phyloP scores from a whole-genome alignment of 345 rosid genomes.

The Populus nigra region DNA sequence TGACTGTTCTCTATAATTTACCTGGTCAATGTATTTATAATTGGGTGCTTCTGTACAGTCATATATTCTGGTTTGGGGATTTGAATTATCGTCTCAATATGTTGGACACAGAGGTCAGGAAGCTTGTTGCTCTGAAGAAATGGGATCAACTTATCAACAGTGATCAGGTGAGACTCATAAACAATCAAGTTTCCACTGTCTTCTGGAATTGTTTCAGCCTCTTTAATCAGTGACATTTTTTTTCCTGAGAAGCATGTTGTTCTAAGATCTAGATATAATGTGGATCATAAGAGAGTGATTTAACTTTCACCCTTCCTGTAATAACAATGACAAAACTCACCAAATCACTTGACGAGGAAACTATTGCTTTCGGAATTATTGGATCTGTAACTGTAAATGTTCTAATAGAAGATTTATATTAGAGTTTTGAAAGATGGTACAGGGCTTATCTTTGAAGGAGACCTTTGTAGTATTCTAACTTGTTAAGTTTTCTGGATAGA shows the following conservation, averaged over 20 bases:
- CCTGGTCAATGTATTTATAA: background rate
- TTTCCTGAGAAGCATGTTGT: background rate
- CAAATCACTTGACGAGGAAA: background rate
- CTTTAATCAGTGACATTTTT: background rate
- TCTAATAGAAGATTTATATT: background rate
- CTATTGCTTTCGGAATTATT: background rate
- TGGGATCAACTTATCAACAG: conserved; percentile 77
- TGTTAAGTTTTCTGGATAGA: background rate
- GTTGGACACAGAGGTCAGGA: conserved; percentile 71
- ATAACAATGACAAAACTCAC: background rate
- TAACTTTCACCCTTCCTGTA: background rate
- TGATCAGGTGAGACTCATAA: conserved; percentile 61
- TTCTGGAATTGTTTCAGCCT: background rate
- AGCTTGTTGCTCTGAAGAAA: conserved; percentile 60
- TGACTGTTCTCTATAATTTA: background rate
- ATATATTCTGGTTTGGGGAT: conserved; percentile 96
- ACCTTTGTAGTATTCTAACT: background rate
- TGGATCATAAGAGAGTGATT: background rate
- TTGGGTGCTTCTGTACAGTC: conserved; percentile 49
- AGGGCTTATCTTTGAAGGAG: background rate
- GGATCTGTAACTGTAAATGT: background rate
- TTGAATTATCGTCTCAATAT: conserved; percentile 85
- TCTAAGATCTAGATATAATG: background rate
- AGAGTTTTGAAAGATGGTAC: background rate
- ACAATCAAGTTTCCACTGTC: background rate